Evolutionary conservation across 2,329 filamentous ascomycete genomes (phyloP), one percentile per base, ranked within the genome.

Genomic region (Fusarium illudens): DNA sequence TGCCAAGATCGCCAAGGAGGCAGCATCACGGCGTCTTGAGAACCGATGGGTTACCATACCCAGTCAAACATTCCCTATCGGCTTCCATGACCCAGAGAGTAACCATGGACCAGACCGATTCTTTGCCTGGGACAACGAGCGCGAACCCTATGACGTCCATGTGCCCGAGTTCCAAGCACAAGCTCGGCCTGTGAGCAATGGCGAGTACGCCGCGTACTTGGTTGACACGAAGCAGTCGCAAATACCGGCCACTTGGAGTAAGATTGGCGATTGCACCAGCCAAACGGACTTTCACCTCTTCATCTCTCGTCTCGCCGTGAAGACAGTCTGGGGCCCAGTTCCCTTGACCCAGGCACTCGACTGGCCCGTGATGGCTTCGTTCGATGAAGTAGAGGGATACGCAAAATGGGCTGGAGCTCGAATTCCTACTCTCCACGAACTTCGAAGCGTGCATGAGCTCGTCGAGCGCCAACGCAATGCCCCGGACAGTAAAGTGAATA

Each of bases 121-220:
- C 58, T 68, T 69, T 30, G 62, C 65, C 0, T 69, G 58, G 66
- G 66, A 67, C 13, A 68, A 69, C 2, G 66, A 68, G 19, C 66
- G 65, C 0, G 62, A 67, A 22, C 66, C 66, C 1, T 60, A 69
- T 6, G 27, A 62, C 3, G 25, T 44, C 1, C 11, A 34, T 6
- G 39, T 64, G 1, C 19, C 25, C 0, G 25, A 27, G 3, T 25
- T 67, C 0, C 54, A 60, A 9, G 10, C 62, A 13, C 66, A 69
- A 36, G 66, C 19, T 15, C 39, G 54, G 2, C 62, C 66, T 1
- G 66, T 64, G 8, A 63, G 65, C 6, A 68, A 69, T 1, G 62
- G 51, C 0, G 62, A 69, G 19, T 68, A 68, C 4, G 51, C 50
- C 1, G n/a, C 9, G 3, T 63, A 67, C 11, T 20, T 68, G 2